Conservation (phyloP, 495 filamentous ascomycete genomes). For the Penicillium lividum region DNA sequence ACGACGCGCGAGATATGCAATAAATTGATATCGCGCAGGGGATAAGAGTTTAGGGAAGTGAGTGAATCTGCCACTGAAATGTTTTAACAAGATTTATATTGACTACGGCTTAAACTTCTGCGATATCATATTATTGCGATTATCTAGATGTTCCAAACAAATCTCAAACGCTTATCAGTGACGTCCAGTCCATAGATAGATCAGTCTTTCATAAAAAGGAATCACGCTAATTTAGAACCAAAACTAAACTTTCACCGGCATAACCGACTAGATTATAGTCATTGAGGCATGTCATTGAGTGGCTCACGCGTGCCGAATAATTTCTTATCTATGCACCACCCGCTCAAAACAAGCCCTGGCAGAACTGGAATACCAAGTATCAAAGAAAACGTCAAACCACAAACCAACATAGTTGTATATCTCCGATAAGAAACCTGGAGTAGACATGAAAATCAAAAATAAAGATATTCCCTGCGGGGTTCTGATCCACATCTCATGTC, state of each 20-base stretch:
- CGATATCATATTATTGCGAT: too few species aligned
- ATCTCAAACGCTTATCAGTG: slow-evolving; percentile 6
- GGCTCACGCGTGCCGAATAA: background rate
- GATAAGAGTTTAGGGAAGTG: background rate
- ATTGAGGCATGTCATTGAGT: background rate
- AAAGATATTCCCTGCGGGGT: background rate
- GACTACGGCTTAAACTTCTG: background rate
- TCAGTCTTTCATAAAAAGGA: background rate
- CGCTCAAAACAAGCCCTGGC: too few species aligned
- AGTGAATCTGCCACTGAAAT: background rate
- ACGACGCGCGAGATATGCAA: background rate
- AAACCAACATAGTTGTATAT: background rate
- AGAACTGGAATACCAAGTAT: background rate
- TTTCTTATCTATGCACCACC: background rate
- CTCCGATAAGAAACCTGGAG: background rate
- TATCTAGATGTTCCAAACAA: background rate
- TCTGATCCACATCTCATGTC: slow-evolving; percentile 1
- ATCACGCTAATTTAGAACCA: background rate
- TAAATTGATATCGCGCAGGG: background rate
- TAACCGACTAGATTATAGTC: background rate
- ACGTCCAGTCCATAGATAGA: background rate
- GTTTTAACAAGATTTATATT: background rate
- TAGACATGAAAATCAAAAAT: background rate
- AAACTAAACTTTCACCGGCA: background rate
- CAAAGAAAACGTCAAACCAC: background rate